These are phyloP conservation scores for Eimeria acervulina DNA, from an alignment of 169 alveolate species.

Conservation along the genomic window DNA sequence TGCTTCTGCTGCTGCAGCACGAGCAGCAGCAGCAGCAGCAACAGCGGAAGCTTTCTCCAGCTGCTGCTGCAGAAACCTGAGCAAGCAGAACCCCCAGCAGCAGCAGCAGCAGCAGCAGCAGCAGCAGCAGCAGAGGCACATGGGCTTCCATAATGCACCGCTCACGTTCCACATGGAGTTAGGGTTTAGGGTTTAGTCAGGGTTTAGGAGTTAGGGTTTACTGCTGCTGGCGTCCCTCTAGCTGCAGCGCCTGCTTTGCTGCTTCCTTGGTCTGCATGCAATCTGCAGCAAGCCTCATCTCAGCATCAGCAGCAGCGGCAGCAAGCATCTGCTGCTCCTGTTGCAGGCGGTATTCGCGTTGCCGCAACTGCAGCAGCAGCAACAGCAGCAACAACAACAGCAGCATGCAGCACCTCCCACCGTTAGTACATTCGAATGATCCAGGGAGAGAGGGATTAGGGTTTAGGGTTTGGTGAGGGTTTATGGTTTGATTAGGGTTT, in stretches of 20 bases:
- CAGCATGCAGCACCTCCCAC: no score
- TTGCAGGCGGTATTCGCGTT: background rate
- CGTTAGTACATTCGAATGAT: no score
- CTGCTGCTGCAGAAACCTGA: conserved; percentile 17
- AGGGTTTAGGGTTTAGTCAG: background rate
- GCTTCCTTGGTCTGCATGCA: background rate
- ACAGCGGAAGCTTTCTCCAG: background rate
- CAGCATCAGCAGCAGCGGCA: conserved; percentile 7
- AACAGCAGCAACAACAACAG: no score
- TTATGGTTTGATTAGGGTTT: no score
- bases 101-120: no score
- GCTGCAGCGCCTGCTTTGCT: conserved; percentile 1
- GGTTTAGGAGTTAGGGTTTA: background rate
- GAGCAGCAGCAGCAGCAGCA: conserved; percentile 39
- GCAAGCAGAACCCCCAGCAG: no score
- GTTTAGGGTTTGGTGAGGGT: no score
- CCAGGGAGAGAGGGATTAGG: no score
- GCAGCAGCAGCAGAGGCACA: no score
- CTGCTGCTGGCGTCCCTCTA: conserved; percentile 6
- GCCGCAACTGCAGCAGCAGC: background rate
- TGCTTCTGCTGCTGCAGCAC: conserved; percentile 42
- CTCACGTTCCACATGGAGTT: background rate
- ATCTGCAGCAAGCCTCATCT: background rate
- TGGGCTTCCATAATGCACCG: no score
- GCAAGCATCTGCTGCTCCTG: conserved; percentile 40